phyloP scores from a whole-genome alignment of 306 rosid species.

The Dicorynia guianensis region DNA sequence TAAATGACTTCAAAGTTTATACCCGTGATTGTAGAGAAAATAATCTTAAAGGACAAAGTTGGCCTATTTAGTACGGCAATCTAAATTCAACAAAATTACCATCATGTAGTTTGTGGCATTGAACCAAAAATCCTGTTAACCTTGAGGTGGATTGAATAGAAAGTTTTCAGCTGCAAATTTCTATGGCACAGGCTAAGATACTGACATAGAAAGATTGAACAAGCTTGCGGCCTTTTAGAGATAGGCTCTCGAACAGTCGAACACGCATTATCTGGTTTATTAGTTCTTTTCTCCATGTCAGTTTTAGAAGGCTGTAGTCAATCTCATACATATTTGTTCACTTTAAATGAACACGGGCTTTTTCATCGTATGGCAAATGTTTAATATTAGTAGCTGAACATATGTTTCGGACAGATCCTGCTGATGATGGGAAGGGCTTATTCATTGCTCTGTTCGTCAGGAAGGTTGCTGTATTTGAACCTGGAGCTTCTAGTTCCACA shows the following conservation, averaged over 20 bases:
- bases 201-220: slow-evolving; percentile 69
- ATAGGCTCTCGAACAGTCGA: slow-evolving; percentile 82
- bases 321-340: not conserved
- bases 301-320: slow-evolving; percentile 69
- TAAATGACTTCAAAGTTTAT: slow-evolving; percentile 21
- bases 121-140: not conserved
- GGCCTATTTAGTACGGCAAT: not conserved
- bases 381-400: slow-evolving; percentile 52
- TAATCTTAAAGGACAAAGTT: slow-evolving; percentile 6
- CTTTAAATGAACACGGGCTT: not conserved
- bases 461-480: slow-evolving; percentile 1
- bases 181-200: slow-evolving; percentile 46
- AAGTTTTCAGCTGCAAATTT: not conserved
- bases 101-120: not conserved
- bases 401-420: slow-evolving; percentile 71
- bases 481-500: not conserved
- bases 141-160: not conserved
- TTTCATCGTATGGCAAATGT: not conserved
- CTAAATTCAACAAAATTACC: not conserved
- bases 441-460: slow-evolving; percentile 76
- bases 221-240: slow-evolving; percentile 89
- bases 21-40: not conserved
- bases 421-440: slow-evolving; percentile 84
- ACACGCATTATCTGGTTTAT: slow-evolving; percentile 83
- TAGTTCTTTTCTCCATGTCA: not conserved